A percentile compares a stretch with the other conserved stretches of the same genome.
Evolutionary conservation across 129 eudicot genomes (phyloP).

Genomic region (Glebionis coronaria): DNA sequence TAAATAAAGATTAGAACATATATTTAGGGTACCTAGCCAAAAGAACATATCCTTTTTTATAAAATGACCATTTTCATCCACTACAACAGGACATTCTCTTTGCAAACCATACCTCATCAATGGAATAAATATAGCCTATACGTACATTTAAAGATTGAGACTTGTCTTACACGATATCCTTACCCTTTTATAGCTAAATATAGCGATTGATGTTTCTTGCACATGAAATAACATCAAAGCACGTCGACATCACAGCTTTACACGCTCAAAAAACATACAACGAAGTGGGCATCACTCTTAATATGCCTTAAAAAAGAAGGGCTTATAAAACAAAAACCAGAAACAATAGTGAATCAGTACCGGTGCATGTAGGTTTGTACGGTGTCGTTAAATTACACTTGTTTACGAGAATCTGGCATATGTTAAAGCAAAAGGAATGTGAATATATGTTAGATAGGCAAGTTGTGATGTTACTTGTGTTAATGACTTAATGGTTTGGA

Average conservation of each 20-base stretch:
- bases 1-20: conserved; percentile 18
- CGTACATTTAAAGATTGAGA: conserved; percentile 21
- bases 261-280: conserved; percentile 14
- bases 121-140: conserved; percentile 26
- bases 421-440: conserved; percentile 26
- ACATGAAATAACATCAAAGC: conserved; percentile 9
- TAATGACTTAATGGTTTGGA: conserved; percentile 34
- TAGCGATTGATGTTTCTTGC: conserved; percentile 20
- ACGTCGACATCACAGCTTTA: conserved; percentile 30
- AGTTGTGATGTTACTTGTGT: conserved; percentile 40
- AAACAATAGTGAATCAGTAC: conserved; percentile 15
- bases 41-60: conserved; percentile 23
- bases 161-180: conserved; percentile 29
- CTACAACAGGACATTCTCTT: conserved; percentile 27
- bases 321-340: conserved; percentile 21
- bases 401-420: conserved; percentile 29
- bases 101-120: conserved; percentile 24
- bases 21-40: conserved; percentile 27
- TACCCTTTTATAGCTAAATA: conserved; percentile 24
- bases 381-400: conserved; percentile 27
- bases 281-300: conserved; percentile 31
- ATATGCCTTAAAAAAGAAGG: conserved; percentile 27
- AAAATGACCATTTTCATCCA: conserved; percentile 27
- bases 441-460: conserved; percentile 34
- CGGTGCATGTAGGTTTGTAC: conserved; percentile 22